These are phyloP conservation scores for Stemphylium vesicarium DNA, from an alignment of 2,329 filamentous ascomycete genomes.

Conservation along the genomic window DNA sequence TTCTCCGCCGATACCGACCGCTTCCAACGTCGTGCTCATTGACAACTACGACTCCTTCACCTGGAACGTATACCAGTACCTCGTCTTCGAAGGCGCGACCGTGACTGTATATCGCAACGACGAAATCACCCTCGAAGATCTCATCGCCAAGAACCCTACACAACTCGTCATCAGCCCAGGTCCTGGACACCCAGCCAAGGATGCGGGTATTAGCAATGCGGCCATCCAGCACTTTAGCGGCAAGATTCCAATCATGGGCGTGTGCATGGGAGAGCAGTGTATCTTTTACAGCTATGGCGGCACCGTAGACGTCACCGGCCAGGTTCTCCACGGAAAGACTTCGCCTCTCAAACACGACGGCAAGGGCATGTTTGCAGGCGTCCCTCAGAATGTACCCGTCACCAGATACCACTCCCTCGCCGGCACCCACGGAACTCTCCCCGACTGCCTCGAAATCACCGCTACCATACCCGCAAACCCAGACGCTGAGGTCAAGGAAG, in stretches of 20 bases:
- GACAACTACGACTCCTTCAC: constrained; percentile 99
- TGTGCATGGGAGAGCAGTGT: constrained; percentile 99
- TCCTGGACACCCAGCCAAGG: constrained; percentile 87
- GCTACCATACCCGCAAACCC: constrained; percentile 79
- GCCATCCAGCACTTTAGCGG: constrained; percentile 90
- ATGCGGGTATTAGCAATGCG: constrained; percentile 91
- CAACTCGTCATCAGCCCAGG: constrained; percentile 95
- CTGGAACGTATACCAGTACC: constrained; percentile 99
- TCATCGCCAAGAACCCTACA: constrained; percentile 83
- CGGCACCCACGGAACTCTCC: constrained; percentile 86
- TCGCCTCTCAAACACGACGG: constrained; percentile 86
- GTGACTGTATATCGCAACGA: constrained; percentile 94
- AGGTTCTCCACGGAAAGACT: constrained; percentile 97
- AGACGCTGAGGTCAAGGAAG: constrained; percentile 75
- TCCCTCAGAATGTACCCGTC: constrained; percentile 81
- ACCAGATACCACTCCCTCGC: constrained; percentile 97
- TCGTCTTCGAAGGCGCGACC: constrained; percentile 90
- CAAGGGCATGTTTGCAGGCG: constrained; percentile 87
- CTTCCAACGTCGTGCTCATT: constrained; percentile 90
- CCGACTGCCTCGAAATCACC: constrained; percentile 83
- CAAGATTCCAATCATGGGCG: constrained; percentile 94
- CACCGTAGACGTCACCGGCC: constrained; percentile 87
- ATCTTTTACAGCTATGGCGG: constrained; percentile 95
- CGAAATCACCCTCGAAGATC: constrained; percentile 82
- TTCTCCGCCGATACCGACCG: constrained; percentile 74